A percentile compares a stretch with the other conserved stretches of the same genome.
Conservation (phyloP, 176 grass and related monocot genomes). For the Oryza meridionalis region DNA sequence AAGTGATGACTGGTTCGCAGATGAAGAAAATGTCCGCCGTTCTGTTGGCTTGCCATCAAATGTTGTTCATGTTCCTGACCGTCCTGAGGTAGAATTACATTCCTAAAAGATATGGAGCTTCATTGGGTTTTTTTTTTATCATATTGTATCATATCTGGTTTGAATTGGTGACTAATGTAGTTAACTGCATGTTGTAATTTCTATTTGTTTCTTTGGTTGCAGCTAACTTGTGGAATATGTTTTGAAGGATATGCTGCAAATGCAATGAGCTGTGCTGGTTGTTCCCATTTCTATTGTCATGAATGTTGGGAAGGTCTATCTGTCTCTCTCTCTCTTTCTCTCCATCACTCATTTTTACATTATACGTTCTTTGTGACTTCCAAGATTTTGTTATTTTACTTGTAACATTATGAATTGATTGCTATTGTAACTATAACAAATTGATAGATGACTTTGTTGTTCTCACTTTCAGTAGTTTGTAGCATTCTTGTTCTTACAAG, state of each 20-base stretch:
- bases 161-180: neutral
- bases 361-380: no score
- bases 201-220: constrained; percentile 48
- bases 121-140: neutral
- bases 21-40: constrained; percentile 75
- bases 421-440: neutral
- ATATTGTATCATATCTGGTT: constrained; percentile 19
- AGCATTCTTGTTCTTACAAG: neutral
- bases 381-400: neutral
- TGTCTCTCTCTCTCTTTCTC: neutral
- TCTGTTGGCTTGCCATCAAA: constrained; percentile 63
- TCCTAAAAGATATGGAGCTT: no score
- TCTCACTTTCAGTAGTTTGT: neutral
- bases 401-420: neutral
- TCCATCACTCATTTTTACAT: no score
- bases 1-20: constrained; percentile 80
- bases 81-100: constrained; percentile 40
- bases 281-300: constrained; percentile 81
- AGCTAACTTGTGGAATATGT: constrained; percentile 96
- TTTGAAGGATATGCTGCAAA: constrained; percentile 65
- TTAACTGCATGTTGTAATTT: constrained; percentile 1
- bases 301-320: constrained; percentile 83
- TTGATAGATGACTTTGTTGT: neutral
- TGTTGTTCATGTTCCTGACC: constrained; percentile 30
- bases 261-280: constrained; percentile 61